Evolutionary conservation across 2,329 filamentous ascomycete species (phyloP).

Genomic region (Pyrenophora tritici-repentis): DNA sequence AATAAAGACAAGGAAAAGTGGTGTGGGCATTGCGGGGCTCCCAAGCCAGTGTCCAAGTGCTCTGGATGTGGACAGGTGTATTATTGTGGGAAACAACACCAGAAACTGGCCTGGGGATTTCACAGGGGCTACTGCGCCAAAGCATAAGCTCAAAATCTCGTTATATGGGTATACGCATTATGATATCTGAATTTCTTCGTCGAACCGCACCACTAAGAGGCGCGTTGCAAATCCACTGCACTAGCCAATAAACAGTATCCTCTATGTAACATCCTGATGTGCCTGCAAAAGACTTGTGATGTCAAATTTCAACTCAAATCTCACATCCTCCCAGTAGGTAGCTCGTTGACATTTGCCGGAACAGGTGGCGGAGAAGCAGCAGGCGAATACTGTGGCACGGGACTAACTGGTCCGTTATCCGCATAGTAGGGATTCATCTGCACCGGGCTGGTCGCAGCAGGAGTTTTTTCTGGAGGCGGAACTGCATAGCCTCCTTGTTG

Average conservation of each 20-base stretch:
- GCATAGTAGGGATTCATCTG: constrained; percentile 12
- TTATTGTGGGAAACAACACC: constrained; percentile 2
- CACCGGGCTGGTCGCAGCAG: background rate
- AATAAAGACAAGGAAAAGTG: background rate
- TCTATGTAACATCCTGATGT: too few species aligned
- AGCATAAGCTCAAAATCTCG: background rate
- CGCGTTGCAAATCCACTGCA: background rate
- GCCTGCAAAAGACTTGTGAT: background rate
- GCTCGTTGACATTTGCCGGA: constrained; percentile 12
- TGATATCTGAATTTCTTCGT: background rate
- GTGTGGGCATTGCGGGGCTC: constrained; percentile 6
- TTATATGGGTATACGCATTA: background rate
- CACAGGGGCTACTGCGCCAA: constrained; percentile 3
- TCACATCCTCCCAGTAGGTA: constrained; percentile 15
- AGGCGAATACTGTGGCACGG: constrained; percentile 17
- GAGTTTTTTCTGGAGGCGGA: constrained; percentile 10
- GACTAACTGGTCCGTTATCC: constrained; percentile 10
- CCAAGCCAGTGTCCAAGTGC: background rate
- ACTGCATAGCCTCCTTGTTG: constrained; percentile 1
- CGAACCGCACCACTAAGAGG: background rate
- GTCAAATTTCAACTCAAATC: background rate
- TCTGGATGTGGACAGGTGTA: constrained; percentile 2
- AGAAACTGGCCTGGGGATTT: background rate
- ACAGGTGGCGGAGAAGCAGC: background rate
- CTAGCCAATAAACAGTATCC: too few species aligned